phyloP scores from a whole-genome alignment of 2,329 filamentous ascomycete genomes.

The Pseudogymnoascus pannorum region DNA sequence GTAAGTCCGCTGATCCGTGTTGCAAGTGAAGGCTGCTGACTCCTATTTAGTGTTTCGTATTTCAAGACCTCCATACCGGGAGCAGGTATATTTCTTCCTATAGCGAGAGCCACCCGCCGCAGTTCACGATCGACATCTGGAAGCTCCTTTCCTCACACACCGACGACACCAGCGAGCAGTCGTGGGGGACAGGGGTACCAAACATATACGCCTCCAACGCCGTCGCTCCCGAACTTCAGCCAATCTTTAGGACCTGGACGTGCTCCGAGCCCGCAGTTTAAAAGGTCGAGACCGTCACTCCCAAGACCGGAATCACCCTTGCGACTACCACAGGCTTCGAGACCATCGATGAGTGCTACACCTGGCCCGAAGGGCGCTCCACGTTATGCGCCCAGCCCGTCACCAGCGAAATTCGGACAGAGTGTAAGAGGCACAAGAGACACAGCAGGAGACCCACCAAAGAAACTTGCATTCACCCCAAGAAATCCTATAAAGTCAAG shows the following conservation, averaged over 20 bases:
- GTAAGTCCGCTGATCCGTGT: slow-evolving; percentile 42
- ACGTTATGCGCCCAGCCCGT: slow-evolving; percentile 54
- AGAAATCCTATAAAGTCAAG: slow-evolving; percentile 43
- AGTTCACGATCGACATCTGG: slow-evolving; percentile 47
- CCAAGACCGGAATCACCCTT: slow-evolving; percentile 82
- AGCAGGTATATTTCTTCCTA: slow-evolving; percentile 87
- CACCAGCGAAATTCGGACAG: slow-evolving; percentile 54
- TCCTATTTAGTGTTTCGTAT: slow-evolving; percentile 54
- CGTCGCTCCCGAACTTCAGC: slow-evolving; percentile 71
- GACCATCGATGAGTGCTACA: slow-evolving; percentile 47
- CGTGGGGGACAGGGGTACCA: slow-evolving; percentile 42
- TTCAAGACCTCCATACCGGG: slow-evolving; percentile 73
- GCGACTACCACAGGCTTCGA: slow-evolving; percentile 56
- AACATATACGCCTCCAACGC: slow-evolving; percentile 56
- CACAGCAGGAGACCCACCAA: slow-evolving; percentile 52
- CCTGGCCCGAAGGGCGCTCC: slow-evolving; percentile 44
- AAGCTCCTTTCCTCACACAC: slow-evolving; percentile 55
- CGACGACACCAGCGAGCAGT: slow-evolving; percentile 55
- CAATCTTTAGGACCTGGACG: slow-evolving; percentile 71
- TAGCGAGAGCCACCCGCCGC: slow-evolving; percentile 69
- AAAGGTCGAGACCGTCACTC: slow-evolving; percentile 68
- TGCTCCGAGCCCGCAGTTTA: slow-evolving; percentile 64
- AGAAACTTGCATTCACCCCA: slow-evolving; percentile 37
- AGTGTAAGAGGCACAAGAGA: slow-evolving; percentile 49
- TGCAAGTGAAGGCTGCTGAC: slow-evolving; percentile 20